Evolutionary conservation across 306 rosid genomes (phyloP), one percentile per base, ranked within the genome.

Genomic region (Quercus alba): DNA sequence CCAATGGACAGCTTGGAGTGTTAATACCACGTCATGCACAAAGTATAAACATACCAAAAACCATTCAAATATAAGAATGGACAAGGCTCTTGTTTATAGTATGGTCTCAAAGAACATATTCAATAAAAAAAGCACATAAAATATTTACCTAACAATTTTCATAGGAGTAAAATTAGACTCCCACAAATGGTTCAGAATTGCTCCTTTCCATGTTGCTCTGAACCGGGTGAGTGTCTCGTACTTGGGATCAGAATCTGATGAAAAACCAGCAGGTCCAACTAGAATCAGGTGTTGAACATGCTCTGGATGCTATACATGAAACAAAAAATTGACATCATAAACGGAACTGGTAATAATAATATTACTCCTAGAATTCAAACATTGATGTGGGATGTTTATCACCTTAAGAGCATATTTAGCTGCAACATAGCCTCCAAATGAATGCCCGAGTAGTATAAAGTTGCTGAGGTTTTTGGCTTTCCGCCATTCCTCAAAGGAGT

Each of bases 401-500:
- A 96, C 98, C 98, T 96, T 89, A 21, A 96, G 90, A 17, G 99
- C 97, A 76, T 96, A 96, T 83, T 90, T 96, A 46, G 99, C 85
- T 41, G 97, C 99, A 81, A 96, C 90, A 80, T 96, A 96, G 52
- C 99, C 99, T 56, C 99, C 99, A 88, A 96, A 91, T 77, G 99
- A 96, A 84, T 96, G 99, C 61, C 98, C 99, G 28, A 96, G 94
- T 51, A 96, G 81, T 73, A 96, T 85, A 88, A 96, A 96, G 81
- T 89, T 87, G 87, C 86, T 89, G 44, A 96, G 87, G 77, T 91
- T 93, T 89, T 96, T 96, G 63, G 97, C 97, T 85, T 90, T 96
- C 75, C 99, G 88, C 99, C 99, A 96, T 87, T 93, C 97, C 83
- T 96, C 99, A 71, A 96, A 84, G 19, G 99, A 96, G 88, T 96